Evolutionary conservation across 306 rosid species (phyloP), one percentile per base, ranked within the genome.

Genomic region (Hylodesmum podocarpum): DNA sequence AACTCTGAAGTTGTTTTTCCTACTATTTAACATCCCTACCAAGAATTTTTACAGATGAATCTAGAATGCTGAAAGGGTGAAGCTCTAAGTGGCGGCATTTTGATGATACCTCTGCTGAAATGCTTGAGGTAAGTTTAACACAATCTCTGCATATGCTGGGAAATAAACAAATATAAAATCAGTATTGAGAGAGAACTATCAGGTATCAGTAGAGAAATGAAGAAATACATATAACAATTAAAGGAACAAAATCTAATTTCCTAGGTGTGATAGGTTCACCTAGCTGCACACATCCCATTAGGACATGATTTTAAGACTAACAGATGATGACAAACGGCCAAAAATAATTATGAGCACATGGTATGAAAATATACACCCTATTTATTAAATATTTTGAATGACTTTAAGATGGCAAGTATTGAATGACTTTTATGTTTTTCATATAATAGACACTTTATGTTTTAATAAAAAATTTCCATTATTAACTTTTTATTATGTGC

Each of bases 81-180:
- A 66, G 62, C 76, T 66, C 73, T 80, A 86, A 11, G 72, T 2
- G 40, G 87, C 57, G 19, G 80, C 72, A 46, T 75, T 84, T 77
- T 74, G 82, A 64, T 84, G 90, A 47, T 74, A 39, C 49, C 80
- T 73, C 85, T 94, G 90, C 76, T 81, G 89, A 73, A 90, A 85
- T 41, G 95, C 96, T 51, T 74, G 86, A 0, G 92, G 96, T 81
- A 95, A 82, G 79, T 92, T 95, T 80, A 95, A 83, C 63, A 95
- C 96, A 43, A 95, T 88, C 88, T 95, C 97, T 6, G 98, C 97
- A 41, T 89, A 95, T 31, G 97, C 98, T 95, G 96, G 46, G 47
- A 37, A 78, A 29, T 50, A 63, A 44, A n/a, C n/a, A n/a, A 83
- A 70, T 28, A 65, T 29, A 36, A 78, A 66, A 68, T 58, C 62